Evolutionary conservation across 2,329 filamentous ascomycete genomes (phyloP), one percentile per base, ranked within the genome.

Genomic region (Tolypocladium tropicale): DNA sequence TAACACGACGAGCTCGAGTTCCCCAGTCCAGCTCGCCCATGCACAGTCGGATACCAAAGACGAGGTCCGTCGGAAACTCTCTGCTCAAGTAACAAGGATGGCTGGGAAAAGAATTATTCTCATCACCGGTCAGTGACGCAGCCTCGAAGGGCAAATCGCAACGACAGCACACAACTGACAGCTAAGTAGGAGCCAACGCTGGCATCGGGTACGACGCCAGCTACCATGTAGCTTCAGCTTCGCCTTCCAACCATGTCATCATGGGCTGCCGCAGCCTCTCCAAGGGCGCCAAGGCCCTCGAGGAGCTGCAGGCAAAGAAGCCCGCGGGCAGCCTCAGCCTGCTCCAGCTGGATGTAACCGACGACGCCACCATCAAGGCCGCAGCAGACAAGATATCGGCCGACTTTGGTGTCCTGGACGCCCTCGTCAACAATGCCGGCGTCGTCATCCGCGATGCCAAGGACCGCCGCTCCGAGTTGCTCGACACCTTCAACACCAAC

Each of bases 391-490:
- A 81, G 43, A 70, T 88, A 49, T 69, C 73, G 6, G 66, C 72
- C 51, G 74, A 76, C 56, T 76, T 79, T 60, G 69, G 66, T 41
- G 65, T 62, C 43, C 76, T 88, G 54, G 80, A 84, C 59, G 77
- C 86, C 46, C 72, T 85, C 16, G 72, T 82, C 70, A 79, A 77
- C 69, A 79, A 78, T 56, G 84, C 85, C 1, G 85, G 84, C 6
- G 79, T 86, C 48, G 69, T 76, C 5, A 74, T 80, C 14, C 72
- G 76, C 55, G 74, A 78, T 52, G 74, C 74, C 1, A 64, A 70
- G 54, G 74, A 57, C 28, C 34, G 36, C 5, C 25, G 58, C 21
- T 32, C 39, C 2, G 51, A 56, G 9, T 34, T 60, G 4, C 57
- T 58, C 14, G 58, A 68, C 10, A 71, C 67, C 1, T 78, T 84